Percentiles rank a stretch among this genome's conserved stretches.
These are phyloP conservation scores for Tricladium varicosporioides DNA, from an alignment of 2,329 filamentous ascomycete species.

Conservation along the genomic window DNA sequence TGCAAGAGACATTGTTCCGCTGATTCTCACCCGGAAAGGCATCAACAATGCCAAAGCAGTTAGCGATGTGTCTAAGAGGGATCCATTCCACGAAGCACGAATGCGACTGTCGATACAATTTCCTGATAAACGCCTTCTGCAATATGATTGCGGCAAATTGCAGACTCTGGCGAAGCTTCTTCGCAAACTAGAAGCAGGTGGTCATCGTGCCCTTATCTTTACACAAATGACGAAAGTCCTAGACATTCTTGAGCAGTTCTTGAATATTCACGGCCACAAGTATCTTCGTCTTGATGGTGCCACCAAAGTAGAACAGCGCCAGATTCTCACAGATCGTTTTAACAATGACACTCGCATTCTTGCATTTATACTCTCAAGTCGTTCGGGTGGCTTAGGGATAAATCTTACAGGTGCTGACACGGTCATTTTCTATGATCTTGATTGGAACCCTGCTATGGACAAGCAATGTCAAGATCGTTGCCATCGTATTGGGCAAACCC, in stretches of 20 bases:
- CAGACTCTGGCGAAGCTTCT: conserved; percentile 85
- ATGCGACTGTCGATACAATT: conserved; percentile 95
- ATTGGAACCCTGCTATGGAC: conserved; percentile 99
- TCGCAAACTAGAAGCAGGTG: conserved; percentile 81
- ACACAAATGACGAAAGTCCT: conserved; percentile 99
- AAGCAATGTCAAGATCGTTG: conserved; percentile 98
- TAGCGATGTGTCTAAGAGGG: conserved; percentile 58
- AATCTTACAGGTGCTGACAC: conserved; percentile 96
- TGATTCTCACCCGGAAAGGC: conserved; percentile 62
- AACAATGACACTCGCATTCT: conserved; percentile 91
- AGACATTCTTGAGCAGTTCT: conserved; percentile 94
- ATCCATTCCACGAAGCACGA: conserved; percentile 91
- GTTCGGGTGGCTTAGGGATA: conserved; percentile 92
- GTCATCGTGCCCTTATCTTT: conserved; percentile 94
- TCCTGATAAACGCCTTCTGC: conserved; percentile 90
- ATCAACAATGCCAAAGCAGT: conserved; percentile 55
- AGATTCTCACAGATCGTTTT: conserved; percentile 94
- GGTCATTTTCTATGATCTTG: conserved; percentile 97
- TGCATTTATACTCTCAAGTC: conserved; percentile 91
- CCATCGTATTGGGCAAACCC: conserved; percentile 94
- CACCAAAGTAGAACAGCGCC: conserved; percentile 92
- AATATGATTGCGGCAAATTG: conserved; percentile 97
- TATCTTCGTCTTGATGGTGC: conserved; percentile 96
- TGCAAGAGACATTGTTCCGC: conserved; percentile 69
- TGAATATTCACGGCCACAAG: conserved; percentile 96